Evolutionary conservation across 257 asterid species (phyloP).

Genomic region (Linaria vulgaris): DNA sequence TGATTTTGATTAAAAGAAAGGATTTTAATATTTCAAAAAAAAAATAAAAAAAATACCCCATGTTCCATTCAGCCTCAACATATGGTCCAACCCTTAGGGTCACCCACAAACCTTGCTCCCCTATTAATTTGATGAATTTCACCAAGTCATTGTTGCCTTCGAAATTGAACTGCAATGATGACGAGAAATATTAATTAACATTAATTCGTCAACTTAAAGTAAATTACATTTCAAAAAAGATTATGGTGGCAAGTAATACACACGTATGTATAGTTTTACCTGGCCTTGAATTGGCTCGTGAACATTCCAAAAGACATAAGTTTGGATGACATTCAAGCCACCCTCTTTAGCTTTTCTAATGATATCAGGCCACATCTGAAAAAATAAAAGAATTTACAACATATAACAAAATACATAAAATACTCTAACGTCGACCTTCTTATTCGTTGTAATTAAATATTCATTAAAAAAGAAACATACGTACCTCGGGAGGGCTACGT

Average conservation of each 20-base stretch:
- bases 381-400: not conserved
- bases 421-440: not conserved
- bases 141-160: slow-evolving; percentile 65
- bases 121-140: slow-evolving; percentile 61
- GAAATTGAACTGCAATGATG: slow-evolving; percentile 49
- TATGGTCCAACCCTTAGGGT: slow-evolving; percentile 82
- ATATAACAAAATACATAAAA: not conserved
- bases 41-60: slow-evolving; percentile 64
- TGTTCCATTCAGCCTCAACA: slow-evolving; percentile 85
- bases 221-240: not conserved
- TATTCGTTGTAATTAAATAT: not conserved
- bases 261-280: slow-evolving; percentile 31
- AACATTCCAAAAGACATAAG: slow-evolving; percentile 80
- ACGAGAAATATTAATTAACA: not conserved
- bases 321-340: slow-evolving; percentile 68
- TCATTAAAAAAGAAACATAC: not conserved
- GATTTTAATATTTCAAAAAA: too few species aligned
- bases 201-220: too few species aligned
- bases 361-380: slow-evolving; percentile 72
- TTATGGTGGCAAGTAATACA: not conserved
- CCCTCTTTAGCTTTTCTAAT: slow-evolving; percentile 63
- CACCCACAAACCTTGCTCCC: slow-evolving; percentile 58
- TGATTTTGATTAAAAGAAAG: too few species aligned
- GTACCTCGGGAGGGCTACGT: slow-evolving; percentile 72
- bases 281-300: slow-evolving; percentile 76